Conservation (phyloP, 2,329 filamentous ascomycete genomes). For the Xylaria sp. region DNA sequence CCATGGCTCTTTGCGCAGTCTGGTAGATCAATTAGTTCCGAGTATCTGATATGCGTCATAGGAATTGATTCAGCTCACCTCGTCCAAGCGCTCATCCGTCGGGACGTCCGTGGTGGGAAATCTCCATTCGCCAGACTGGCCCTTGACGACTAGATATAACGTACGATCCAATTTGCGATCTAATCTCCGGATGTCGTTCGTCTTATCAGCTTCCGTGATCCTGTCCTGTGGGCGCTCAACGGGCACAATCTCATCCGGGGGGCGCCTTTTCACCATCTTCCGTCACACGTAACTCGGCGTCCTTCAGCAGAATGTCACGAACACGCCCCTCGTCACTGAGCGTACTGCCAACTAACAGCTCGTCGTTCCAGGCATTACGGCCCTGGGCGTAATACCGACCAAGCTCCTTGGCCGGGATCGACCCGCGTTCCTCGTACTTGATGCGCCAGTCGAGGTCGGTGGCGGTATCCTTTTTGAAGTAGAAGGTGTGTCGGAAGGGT, state of each 20-base stretch:
- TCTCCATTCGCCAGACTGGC: conserved; percentile 65
- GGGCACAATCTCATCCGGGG: conserved; percentile 53
- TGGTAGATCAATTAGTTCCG: conserved; percentile 36
- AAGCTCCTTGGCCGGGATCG: conserved; percentile 75
- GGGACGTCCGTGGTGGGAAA: conserved; percentile 71
- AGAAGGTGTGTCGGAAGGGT: conserved; percentile 86
- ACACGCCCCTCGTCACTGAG: conserved; percentile 60
- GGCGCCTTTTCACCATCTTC: conserved; percentile 56
- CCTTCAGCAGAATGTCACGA: conserved; percentile 64
- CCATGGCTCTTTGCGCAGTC: conserved; percentile 76
- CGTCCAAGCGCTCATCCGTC: conserved; percentile 70
- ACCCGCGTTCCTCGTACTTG: conserved; percentile 68
- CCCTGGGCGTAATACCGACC: conserved; percentile 72
- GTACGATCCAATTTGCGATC: conserved; percentile 75
- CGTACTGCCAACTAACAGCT: conserved; percentile 69
- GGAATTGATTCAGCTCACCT: conserved; percentile 54
- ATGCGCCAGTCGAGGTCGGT: conserved; percentile 83
- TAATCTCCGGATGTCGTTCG: conserved; percentile 69
- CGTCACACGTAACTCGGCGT: conserved; percentile 62
- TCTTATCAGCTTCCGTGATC: conserved; percentile 70
- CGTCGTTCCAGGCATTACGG: conserved; percentile 81
- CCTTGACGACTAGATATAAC: conserved; percentile 80
- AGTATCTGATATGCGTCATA: not conserved
- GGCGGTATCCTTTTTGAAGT: conserved; percentile 87
- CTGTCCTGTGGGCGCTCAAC: conserved; percentile 67